Base-by-base conservation (phyloP, 2,329 filamentous ascomycete genomes). In the Stylonectria norvegica region DNA sequence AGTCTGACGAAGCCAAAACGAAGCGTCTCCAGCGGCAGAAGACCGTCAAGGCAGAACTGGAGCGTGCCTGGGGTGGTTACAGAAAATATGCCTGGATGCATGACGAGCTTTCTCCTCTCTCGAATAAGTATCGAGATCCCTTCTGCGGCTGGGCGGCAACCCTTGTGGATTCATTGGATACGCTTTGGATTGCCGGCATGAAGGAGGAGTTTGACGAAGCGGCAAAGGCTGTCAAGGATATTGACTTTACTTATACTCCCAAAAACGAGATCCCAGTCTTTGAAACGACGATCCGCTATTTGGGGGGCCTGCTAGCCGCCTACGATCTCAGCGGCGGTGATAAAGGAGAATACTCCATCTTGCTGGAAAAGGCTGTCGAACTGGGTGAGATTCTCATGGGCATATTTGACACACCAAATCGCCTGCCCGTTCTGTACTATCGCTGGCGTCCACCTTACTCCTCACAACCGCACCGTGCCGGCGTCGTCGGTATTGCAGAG, bases 61-160 rank as follows among this genome's bases (percentile, higher is more conserved):
- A 78, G 55, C 83, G 83, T 53, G 82, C 88, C 1, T 97, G 93
- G 91, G 66, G 71, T 4, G 88, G 86, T 23, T 97, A 97, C 67
- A 85, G 78, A 57, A 72, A 80, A 45, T 74, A 82, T 54, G 91
- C 90, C 9, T 93, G 87, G 80, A 78, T 83, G 47, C 86, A 94
- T 53, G 93, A 97, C 58, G 93, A 97, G 67, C 67, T 97, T 12
- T 75, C 69, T 31, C 93, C 93, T 2, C 71, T 91, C 8, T 77
- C 79, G 20, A 82, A 82, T 36, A 69, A 67, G 11, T 79, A 72
- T 49, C 78, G 79, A 14, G 86, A 96, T 58, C 87, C 89, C 0
- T 97, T 97, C 63, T 91, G 89, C 59, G 88, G 86, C 35, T 95
- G 89, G 89, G 86, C 86, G 14, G 89, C 89, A 12, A 94, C 89